Conservation (phyloP, 306 rosid species). For the Lathyrus oleraceus region DNA sequence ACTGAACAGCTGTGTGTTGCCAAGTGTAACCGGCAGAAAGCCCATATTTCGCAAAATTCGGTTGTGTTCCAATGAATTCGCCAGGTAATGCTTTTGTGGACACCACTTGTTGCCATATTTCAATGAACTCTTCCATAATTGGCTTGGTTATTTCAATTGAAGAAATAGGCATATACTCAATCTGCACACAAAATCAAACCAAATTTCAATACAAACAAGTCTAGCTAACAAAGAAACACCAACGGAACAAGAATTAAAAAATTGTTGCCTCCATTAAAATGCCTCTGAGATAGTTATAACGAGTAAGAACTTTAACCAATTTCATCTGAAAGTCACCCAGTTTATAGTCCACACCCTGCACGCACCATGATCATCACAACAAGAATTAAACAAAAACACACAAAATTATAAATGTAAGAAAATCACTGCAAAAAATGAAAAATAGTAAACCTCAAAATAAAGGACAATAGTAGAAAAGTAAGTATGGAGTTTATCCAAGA, state of each 20-base stretch:
- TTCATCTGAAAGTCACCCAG: conserved; percentile 80
- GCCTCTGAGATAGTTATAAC: conserved; percentile 76
- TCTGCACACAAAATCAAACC: conserved; percentile 45
- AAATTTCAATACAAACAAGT: no score
- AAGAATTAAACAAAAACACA: background rate
- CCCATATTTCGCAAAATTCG: conserved; percentile 70
- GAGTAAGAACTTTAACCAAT: conserved; percentile 75
- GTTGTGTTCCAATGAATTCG: conserved; percentile 74
- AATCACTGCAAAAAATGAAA: no score
- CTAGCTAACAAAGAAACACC: no score
- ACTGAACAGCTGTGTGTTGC: conserved; percentile 89
- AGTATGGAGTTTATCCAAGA: conserved; percentile 93
- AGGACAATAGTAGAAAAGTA: conserved; percentile 71
- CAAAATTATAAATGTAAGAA: no score
- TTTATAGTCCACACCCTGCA: conserved; percentile 64
- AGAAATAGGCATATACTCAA: conserved; percentile 83
- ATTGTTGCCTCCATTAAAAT: conserved; percentile 77
- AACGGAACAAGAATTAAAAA: conserved; percentile 5
- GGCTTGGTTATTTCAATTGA: conserved; percentile 74
- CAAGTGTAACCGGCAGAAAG: conserved; percentile 67
- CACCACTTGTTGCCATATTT: conserved; percentile 66
- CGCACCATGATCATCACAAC: conserved; percentile 16
- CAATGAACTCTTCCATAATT: conserved; percentile 75
- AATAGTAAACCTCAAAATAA: conserved; percentile 57
- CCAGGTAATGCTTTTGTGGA: conserved; percentile 81